Conservation (phyloP, 495 filamentous ascomycete species). For the Schizothecium vesticola region DNA sequence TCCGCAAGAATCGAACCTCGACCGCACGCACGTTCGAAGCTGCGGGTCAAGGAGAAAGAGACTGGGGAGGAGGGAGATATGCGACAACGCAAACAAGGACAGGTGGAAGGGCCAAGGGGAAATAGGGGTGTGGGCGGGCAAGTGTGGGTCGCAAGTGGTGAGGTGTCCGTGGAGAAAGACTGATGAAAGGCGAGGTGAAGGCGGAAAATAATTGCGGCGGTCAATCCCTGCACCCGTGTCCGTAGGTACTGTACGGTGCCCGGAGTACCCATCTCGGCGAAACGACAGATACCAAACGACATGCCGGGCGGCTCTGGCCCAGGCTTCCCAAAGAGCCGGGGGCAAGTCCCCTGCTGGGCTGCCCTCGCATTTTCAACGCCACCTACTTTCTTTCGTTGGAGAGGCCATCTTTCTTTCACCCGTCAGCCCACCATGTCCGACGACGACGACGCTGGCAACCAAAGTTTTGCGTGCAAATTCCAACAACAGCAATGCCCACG, state of each 20-base stretch:
- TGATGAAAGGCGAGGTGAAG: not conserved
- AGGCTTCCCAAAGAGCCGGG: slow-evolving; percentile 11
- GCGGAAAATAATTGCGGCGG: slow-evolving; percentile 14
- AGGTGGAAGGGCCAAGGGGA: not conserved
- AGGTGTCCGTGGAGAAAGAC: slow-evolving; percentile 4
- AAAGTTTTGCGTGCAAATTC: too few species aligned
- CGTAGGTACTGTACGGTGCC: not conserved
- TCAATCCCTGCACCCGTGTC: not conserved
- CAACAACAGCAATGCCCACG: not conserved
- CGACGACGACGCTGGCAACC: not conserved
- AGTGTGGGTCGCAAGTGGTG: not conserved
- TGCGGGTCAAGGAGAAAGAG: not conserved
- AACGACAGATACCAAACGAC: slow-evolving; percentile 16
- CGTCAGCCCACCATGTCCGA: not conserved
- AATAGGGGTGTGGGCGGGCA: slow-evolving; percentile 2
- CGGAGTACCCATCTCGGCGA: not conserved
- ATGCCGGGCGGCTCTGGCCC: slow-evolving; percentile 11
- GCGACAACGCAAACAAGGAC: not conserved
- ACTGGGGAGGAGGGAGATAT: not conserved
- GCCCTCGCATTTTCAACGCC: not conserved
- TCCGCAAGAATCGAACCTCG: not conserved
- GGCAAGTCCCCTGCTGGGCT: not conserved
- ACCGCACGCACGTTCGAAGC: not conserved
- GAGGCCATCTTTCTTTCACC: not conserved
- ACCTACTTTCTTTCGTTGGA: not conserved